Percentiles rank a stretch among this genome's conserved stretches.
Evolutionary conservation across 345 rosid species (phyloP).

Genomic region (Firmiana major): DNA sequence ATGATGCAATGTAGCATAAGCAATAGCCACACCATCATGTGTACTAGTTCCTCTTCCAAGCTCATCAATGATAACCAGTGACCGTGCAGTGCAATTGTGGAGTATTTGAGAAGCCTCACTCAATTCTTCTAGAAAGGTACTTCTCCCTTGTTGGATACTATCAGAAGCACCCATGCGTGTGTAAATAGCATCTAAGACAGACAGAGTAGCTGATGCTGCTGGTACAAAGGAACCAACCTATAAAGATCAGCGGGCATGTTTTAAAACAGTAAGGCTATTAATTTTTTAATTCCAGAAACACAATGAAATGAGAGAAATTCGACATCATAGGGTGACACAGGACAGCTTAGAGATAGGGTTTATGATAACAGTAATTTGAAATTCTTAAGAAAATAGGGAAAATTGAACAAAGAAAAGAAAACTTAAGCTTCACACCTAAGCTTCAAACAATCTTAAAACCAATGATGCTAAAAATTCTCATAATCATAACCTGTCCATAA

Average conservation of each 20-base stretch:
- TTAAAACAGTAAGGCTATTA: constrained; percentile 15
- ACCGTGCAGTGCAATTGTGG: constrained; percentile 54
- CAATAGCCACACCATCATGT: constrained; percentile 90
- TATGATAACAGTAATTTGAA: not conserved
- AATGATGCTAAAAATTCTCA: not conserved
- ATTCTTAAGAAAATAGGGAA: not conserved
- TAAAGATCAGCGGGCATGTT: constrained; percentile 27
- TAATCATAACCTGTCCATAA: too few species aligned
- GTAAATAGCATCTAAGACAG: constrained; percentile 77
- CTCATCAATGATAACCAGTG: constrained; percentile 89
- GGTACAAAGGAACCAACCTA: constrained; percentile 99
- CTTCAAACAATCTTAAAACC: not conserved
- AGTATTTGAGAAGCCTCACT: constrained; percentile 80
- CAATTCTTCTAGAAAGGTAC: constrained; percentile 91
- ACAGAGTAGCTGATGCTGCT: constrained; percentile 70
- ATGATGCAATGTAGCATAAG: constrained; percentile 82
- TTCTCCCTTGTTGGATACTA: constrained; percentile 88
- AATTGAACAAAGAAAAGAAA: not conserved
- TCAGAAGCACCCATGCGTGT: constrained; percentile 97
- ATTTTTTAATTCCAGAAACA: constrained; percentile 1
- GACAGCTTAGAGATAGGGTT: not conserved
- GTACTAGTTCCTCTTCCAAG: constrained; percentile 97
- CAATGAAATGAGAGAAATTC: constrained; percentile 1
- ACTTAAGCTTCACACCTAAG: too few species aligned
- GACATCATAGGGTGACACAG: not conserved